Evolutionary conservation across 495 filamentous ascomycete species (phyloP), one percentile per base, ranked within the genome.

Genomic region (Penicilliopsis zonata): DNA sequence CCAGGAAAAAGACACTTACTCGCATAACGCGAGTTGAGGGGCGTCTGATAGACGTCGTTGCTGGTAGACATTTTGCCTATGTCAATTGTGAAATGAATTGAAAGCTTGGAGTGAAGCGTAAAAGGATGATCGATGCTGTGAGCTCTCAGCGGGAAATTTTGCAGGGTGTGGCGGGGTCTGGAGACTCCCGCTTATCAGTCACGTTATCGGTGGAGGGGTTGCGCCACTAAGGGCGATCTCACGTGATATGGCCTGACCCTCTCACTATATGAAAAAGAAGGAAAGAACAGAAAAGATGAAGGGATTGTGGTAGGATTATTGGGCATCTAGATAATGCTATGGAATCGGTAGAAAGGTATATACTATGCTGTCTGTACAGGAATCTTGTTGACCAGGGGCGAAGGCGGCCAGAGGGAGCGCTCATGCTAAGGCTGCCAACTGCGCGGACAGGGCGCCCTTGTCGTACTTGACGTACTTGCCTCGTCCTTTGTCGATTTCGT

Each of bases 401-500:
- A 13, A 12, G 25, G 10, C 4, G 10, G 14, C 25, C 4, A 27
- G 4, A 5, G 14, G 14, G 5, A 27, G 33, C 18, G 1, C 4
- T 40, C 25, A 59, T 18, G 41, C 43, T 30, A 69, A 44, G 23
- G 53, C 52, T 9, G 67, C 61, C 35, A 72, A 40, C 32, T 67
- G 57, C 14, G 61, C 56, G 27, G 68, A 55, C 31, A 72, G 44
- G 28, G 50, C 57, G 12, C 67, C 69, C 60, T 94, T 94, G 59
- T 95, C 86, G 51, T 90, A 96, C 65, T 88, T 94, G 57, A 88
- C 85, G 58, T 96, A 94, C 59, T 96, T 96, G 37, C 86, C 86
- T 52, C 83, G 83, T 19, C 90, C 86, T 58, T 90, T 94, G 58
- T 96, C 93, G 42, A 94, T 69, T 62, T 96, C 90, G 52, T 95